phyloP scores from a whole-genome alignment of 352 stramenopile genomes.

The Globisporangium mamillatum region DNA sequence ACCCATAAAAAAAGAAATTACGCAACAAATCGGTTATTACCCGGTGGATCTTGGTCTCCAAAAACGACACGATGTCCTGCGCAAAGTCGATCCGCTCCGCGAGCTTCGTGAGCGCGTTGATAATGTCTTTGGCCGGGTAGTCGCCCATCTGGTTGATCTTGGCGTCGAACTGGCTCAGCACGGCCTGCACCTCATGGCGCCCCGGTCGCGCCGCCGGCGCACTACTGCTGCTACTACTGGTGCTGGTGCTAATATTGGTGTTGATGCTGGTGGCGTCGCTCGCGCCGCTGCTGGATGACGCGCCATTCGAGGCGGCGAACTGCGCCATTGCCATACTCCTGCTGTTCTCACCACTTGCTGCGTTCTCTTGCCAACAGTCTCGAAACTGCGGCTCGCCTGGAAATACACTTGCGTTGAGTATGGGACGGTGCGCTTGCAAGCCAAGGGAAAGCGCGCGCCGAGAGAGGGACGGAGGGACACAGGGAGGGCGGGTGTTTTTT shows the following conservation, averaged over 20 bases:
- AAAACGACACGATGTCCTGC: slow-evolving; percentile 83
- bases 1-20: slow-evolving; percentile 1
- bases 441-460: background rate
- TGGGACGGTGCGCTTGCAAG: background rate
- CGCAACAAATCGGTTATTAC: slow-evolving; percentile 34
- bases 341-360: background rate
- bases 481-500: background rate
- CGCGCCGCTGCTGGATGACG: slow-evolving; percentile 3
- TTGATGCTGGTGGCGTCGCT: background rate
- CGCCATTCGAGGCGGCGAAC: slow-evolving; percentile 24
- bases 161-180: slow-evolving; percentile 75
- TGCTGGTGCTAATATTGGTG: background rate
- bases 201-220: background rate
- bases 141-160: slow-evolving; percentile 86
- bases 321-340: slow-evolving; percentile 49
- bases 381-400: background rate
- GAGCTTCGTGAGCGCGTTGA: slow-evolving; percentile 87
- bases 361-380: background rate
- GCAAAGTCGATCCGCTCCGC: slow-evolving; percentile 72
- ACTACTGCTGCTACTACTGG: background rate
- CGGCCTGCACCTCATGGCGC: slow-evolving; percentile 45
- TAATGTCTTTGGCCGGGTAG: slow-evolving; percentile 87
- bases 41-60: slow-evolving; percentile 88
- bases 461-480: background rate
- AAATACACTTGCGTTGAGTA: slow-evolving; percentile 6